Conservation (phyloP, 2,329 filamentous ascomycete species). For the Penicillium decumbens region DNA sequence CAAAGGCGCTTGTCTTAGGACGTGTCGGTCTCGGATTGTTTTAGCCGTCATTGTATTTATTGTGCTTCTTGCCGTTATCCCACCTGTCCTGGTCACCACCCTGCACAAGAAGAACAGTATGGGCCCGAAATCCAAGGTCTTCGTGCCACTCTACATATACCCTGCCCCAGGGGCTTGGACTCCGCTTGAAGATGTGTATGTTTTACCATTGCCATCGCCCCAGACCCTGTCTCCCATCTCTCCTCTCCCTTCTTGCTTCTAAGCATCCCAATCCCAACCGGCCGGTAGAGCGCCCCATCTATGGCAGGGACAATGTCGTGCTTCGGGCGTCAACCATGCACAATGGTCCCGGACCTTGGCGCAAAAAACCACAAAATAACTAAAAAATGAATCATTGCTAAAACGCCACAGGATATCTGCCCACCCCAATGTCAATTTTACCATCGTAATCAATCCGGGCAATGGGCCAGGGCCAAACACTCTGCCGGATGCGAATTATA, state of each 20-base stretch:
- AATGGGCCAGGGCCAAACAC: conserved; percentile 45
- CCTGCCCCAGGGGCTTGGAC: conserved; percentile 46
- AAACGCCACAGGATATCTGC: conserved; percentile 33
- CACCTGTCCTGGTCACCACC: conserved; percentile 33
- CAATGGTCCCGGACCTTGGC: background rate
- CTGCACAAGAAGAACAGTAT: conserved; percentile 33
- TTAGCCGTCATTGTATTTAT: conserved; percentile 26
- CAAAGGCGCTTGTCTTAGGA: conserved; percentile 26
- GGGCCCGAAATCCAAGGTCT: conserved; percentile 39
- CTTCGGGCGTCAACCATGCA: conserved; percentile 7
- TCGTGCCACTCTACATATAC: conserved; percentile 50
- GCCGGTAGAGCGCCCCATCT: conserved; percentile 9
- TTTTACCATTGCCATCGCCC: conserved; percentile 17
- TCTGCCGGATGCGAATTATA: conserved; percentile 44
- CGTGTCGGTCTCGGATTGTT: conserved; percentile 28
- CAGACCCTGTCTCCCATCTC: conserved; percentile 6
- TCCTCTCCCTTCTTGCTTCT: background rate
- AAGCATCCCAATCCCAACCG: conserved; percentile 8
- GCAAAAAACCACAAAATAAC: conserved; percentile 11
- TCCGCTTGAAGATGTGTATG: conserved; percentile 44
- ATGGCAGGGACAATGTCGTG: conserved; percentile 10
- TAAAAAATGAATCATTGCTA: conserved; percentile 16
- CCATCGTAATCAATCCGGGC: conserved; percentile 48
- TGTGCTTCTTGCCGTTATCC: conserved; percentile 32
- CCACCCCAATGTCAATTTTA: conserved; percentile 46